Percentiles rank a stretch among this genome's conserved stretches.
These are phyloP conservation scores for Schwanniomyces polymorphus DNA, from an alignment of 805 yeast genomes.

Conservation along the genomic window DNA sequence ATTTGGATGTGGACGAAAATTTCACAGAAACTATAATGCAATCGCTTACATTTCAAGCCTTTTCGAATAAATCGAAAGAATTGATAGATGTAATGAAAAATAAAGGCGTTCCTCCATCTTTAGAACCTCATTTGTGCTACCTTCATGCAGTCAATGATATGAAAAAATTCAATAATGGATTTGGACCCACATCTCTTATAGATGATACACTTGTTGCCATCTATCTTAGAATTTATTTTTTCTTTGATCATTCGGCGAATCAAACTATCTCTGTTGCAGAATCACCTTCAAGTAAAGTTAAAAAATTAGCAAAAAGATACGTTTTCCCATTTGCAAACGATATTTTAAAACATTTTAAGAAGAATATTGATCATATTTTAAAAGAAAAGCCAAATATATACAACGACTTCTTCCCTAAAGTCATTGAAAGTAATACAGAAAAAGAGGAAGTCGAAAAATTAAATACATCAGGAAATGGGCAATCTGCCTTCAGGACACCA, in stretches of 20 bases:
- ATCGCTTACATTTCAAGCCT: conserved; percentile 42
- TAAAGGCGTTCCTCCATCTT: conserved; percentile 35
- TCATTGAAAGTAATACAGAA: background rate
- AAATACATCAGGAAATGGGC: background rate
- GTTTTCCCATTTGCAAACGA: conserved; percentile 41
- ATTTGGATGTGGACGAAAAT: conserved; percentile 40
- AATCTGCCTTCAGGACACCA: background rate
- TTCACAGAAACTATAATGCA: conserved; percentile 55
- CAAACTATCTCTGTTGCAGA: conserved; percentile 11
- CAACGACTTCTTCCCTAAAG: conserved; percentile 18
- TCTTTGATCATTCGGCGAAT: conserved; percentile 6
- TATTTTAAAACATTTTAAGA: conserved; percentile 25
- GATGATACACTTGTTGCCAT: conserved; percentile 72
- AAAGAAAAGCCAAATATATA: conserved; percentile 31
- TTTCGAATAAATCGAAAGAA: conserved; percentile 37
- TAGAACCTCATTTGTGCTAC: conserved; percentile 41
- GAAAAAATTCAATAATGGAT: conserved; percentile 74
- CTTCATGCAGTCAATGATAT: conserved; percentile 57
- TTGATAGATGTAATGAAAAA: conserved; percentile 23
- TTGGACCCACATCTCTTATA: conserved; percentile 71
- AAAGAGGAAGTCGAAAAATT: background rate
- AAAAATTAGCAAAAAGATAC: conserved; percentile 42
- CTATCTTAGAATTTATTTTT: conserved; percentile 50
- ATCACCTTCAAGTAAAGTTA: conserved; percentile 30
- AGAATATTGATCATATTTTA: conserved; percentile 28